These are phyloP conservation scores for Sedum album DNA, from an alignment of 164 flowering plant species.

Conservation along the genomic window DNA sequence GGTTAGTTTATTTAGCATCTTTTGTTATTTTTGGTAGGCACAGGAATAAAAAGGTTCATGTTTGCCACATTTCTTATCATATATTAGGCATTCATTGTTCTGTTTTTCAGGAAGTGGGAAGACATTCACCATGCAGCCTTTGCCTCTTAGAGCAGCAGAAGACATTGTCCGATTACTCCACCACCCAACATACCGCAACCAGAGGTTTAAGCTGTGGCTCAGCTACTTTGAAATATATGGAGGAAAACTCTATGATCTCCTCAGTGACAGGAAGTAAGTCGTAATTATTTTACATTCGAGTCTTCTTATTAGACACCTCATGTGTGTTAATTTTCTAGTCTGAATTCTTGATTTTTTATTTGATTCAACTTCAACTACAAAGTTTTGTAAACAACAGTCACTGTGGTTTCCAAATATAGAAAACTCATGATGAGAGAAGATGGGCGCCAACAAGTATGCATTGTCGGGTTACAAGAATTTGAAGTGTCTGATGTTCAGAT, in stretches of 20 bases:
- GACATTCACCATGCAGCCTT: constrained; percentile 96
- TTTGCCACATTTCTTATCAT: not conserved
- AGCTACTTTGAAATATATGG: constrained; percentile 99
- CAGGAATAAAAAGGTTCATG: not conserved
- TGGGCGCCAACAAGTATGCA: constrained; percentile 98
- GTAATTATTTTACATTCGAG: not conserved
- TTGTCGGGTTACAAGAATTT: constrained; percentile 97
- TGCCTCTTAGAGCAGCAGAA: constrained; percentile 86
- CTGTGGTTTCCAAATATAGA: constrained; percentile 32
- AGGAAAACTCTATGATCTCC: constrained; percentile 96
- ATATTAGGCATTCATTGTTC: not conserved
- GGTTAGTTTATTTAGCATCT: not conserved
- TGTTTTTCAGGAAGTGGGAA: constrained; percentile 86
- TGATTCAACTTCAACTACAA: not conserved
- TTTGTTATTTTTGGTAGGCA: not conserved
- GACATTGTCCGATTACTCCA: constrained; percentile 82
- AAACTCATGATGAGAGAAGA: constrained; percentile 98
- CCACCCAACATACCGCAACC: constrained; percentile 81
- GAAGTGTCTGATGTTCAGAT: constrained; percentile 95
- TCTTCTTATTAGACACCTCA: not conserved
- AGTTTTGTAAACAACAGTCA: not conserved
- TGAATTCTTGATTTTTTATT: not conserved
- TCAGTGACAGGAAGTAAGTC: constrained; percentile 84
- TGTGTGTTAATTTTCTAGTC: not conserved
- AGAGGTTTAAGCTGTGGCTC: constrained; percentile 87